These are phyloP conservation scores for Conidiobolus incongruus DNA, from an alignment of 371 early-diverging fungal genomes.

Conservation along the genomic window DNA sequence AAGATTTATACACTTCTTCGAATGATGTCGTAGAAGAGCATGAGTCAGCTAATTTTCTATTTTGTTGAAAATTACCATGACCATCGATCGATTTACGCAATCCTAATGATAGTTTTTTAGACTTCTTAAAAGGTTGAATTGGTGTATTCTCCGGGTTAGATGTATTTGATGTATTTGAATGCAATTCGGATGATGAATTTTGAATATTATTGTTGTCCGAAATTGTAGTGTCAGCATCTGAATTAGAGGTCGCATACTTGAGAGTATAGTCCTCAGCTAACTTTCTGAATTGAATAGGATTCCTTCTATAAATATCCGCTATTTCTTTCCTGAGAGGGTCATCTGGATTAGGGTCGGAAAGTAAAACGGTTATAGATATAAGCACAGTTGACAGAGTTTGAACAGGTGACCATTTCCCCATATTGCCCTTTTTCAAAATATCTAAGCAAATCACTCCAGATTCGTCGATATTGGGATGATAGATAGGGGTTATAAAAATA, in stretches of 20 bases:
- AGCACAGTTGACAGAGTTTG: slow-evolving; percentile 9
- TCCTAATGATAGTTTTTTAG: no score
- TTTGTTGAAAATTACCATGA: no score
- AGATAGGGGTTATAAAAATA: slow-evolving; percentile 94
- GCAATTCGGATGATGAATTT: no score
- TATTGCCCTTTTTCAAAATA: slow-evolving; percentile 16
- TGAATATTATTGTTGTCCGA: no score
- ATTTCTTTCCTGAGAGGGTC: slow-evolving; percentile 11
- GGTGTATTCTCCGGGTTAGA: no score
- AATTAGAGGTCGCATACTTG: slow-evolving; percentile 8
- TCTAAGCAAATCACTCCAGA: slow-evolving; percentile 88
- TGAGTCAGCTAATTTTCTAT: no score
- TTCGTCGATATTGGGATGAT: slow-evolving; percentile 99
- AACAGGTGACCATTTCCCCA: slow-evolving; percentile 11
- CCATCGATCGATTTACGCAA: no score
- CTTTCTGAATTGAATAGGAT: slow-evolving; percentile 6
- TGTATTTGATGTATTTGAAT: no score
- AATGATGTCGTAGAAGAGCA: no score
- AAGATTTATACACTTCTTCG: no score
- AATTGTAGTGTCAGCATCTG: no score
- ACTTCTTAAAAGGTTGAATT: no score
- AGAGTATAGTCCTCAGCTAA: slow-evolving; percentile 9
- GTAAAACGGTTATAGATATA: slow-evolving; percentile 8
- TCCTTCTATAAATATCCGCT: slow-evolving; percentile 9
- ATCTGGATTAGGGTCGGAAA: slow-evolving; percentile 12